phyloP scores from a whole-genome alignment of 257 asterid genomes.

The Paraleonurus japonicus region DNA sequence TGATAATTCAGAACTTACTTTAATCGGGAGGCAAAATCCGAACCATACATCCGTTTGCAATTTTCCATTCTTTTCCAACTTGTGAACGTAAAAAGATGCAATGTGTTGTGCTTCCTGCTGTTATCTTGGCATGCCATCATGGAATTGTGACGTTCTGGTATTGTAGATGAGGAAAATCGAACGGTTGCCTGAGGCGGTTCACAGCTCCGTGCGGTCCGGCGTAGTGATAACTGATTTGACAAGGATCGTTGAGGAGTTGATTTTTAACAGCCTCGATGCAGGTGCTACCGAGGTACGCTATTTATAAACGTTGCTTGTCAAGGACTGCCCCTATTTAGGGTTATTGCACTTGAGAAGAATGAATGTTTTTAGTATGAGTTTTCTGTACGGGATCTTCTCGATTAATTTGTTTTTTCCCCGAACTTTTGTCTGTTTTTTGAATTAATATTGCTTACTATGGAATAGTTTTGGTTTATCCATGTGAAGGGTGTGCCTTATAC shows the following conservation, averaged over 20 bases:
- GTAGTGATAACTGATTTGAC: conserved; percentile 66
- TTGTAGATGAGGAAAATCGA: conserved; percentile 59
- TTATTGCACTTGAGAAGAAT: neutral
- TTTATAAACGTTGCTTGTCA: neutral
- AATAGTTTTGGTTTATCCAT: neutral
- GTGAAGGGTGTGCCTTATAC: neutral
- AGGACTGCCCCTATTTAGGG: neutral
- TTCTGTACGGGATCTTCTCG: neutral
- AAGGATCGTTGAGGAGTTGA: conserved; percentile 84
- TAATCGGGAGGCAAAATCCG: conserved; percentile 2
- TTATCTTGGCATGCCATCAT: neutral
- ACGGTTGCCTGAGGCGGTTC: conserved; percentile 68
- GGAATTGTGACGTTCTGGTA: neutral
- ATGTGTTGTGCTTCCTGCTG: neutral
- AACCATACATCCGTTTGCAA: neutral
- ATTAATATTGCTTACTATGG: neutral
- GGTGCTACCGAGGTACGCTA: conserved; percentile 75
- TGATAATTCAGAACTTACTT: neutral
- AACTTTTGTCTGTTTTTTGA: neutral
- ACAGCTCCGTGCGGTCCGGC: conserved; percentile 73
- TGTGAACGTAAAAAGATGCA: conserved; percentile 2
- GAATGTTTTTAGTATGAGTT: neutral
- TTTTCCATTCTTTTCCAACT: neutral
- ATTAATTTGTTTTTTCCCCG: neutral
- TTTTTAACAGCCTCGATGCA: conserved; percentile 82